Evolutionary conservation across 1,139 yeast species (phyloP).

Genomic region (Geotrichum macrosporum): DNA sequence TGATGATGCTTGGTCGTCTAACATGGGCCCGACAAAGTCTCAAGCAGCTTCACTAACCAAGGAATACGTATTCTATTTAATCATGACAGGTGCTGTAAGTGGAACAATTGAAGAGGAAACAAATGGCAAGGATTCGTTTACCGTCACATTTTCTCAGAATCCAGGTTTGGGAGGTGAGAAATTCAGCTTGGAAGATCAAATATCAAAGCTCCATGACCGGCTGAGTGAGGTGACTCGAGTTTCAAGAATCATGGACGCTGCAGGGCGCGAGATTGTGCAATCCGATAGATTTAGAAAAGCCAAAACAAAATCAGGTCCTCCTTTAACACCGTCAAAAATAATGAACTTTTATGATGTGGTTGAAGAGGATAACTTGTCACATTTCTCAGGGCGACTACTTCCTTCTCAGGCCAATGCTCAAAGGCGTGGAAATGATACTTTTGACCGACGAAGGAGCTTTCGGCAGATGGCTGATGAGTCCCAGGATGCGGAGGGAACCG

Average conservation of each 20-base stretch:
- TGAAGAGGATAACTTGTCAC: background rate
- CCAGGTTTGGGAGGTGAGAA: background rate
- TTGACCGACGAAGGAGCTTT: constrained; percentile 5
- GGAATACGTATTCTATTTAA: constrained; percentile 12
- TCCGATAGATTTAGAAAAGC: background rate
- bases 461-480: constrained; percentile 13
- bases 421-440: background rate
- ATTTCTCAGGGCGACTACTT: background rate
- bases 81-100: constrained; percentile 8
- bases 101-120: constrained; percentile 14
- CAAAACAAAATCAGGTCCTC: background rate
- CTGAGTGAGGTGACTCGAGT: constrained; percentile 10
- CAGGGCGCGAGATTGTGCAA: constrained; percentile 8
- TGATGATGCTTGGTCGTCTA: constrained; percentile 15
- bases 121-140: constrained; percentile 1
- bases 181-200: constrained; percentile 12
- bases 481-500: constrained; percentile 11
- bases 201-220: constrained; percentile 3
- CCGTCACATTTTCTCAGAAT: constrained; percentile 9
- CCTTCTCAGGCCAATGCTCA: background rate
- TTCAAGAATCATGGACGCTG: constrained; percentile 5
- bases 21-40: constrained; percentile 1
- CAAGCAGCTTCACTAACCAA: constrained; percentile 4
- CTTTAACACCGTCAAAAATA: background rate
- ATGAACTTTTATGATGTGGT: background rate